Base-by-base conservation (phyloP, 1,284 basidiomycete genomes). In the Rhodofomes roseus region DNA sequence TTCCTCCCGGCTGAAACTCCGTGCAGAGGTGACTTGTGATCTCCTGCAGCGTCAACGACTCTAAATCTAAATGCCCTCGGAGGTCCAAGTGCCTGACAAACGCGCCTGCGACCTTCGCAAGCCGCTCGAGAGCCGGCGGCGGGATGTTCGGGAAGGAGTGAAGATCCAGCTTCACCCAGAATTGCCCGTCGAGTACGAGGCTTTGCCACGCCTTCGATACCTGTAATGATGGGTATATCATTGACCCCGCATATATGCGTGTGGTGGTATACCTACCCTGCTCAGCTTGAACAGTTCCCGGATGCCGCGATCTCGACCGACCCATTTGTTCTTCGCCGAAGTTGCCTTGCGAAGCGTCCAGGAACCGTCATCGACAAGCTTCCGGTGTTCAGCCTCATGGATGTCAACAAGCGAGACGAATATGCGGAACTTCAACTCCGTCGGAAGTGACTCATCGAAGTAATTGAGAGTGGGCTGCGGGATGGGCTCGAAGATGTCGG, bases 111-210 rank as follows among this genome's bases (percentile, higher is more conserved):
- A 71, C 68, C 52, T 78, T 68, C 40, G 83, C 76, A 31, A 89
- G 73, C 39, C 79, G 80, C 37, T 78, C 62, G 31, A 92, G 66
- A 46, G 85, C 73, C 31, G 71, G 69, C 40, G 77, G 68, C 5
- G 83, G 79, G n/a, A 89, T 68, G 55, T 78, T 74, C 18, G 86
- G 81, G 71, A 89, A 88, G 3, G 82, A 74, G 8, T 73, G 79
- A 40, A 92, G 77, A 69, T 90, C 80, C 40, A 93, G 73, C 54
- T 80, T 66, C 29, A 78, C 70, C 95, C 95, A 97, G 18, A 96
- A 80, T 70, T 95, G 90, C 8, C 95, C 95, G 70, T 97, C 95
- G 63, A 90, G 86, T 50, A 89, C 87, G 34, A 96, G 84, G 6
- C 77, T 71, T 56, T 83, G 85, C 94, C 95, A 98, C 3, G 79